Evolutionary conservation across 495 filamentous ascomycete species (phyloP).

Genomic region (Penicillium egyptiacum): DNA sequence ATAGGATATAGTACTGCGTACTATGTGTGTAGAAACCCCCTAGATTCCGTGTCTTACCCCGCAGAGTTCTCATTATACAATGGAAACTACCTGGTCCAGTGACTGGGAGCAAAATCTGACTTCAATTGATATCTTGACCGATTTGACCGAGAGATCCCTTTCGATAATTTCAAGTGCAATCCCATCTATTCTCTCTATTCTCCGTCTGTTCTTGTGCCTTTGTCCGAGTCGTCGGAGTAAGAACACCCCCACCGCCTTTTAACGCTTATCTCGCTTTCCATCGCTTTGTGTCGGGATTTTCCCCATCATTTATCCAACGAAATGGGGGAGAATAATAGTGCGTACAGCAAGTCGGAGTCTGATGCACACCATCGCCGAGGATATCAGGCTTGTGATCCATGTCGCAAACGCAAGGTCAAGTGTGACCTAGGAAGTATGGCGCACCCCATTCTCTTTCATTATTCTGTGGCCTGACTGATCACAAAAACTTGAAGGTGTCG

Average conservation of each 20-base stretch:
- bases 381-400: conserved; percentile 89
- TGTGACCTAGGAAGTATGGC: conserved; percentile 79
- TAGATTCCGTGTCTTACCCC: conserved; percentile 7
- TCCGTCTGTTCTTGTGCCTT: conserved; percentile 2
- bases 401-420: conserved; percentile 85
- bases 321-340: conserved; percentile 32
- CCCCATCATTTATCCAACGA: conserved; percentile 29
- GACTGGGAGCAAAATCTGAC: conserved; percentile 1
- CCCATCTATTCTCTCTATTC: not conserved
- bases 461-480: conserved; percentile 15
- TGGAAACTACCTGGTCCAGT: conserved; percentile 6
- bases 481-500: conserved; percentile 54
- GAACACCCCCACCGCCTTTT: conserved; percentile 38
- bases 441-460: not conserved
- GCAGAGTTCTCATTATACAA: conserved; percentile 14
- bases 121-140: not conserved
- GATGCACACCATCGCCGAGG: conserved; percentile 64
- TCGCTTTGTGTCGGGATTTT: conserved; percentile 36
- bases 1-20: not conserved
- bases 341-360: conserved; percentile 34
- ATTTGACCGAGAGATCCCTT: not conserved
- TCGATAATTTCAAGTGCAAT: not conserved
- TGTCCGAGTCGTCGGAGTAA: conserved; percentile 18
- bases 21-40: not conserved
- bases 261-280: conserved; percentile 48